Evolutionary conservation across 164 flowering plant species (phyloP).

Genomic region (Vitis riparia): DNA sequence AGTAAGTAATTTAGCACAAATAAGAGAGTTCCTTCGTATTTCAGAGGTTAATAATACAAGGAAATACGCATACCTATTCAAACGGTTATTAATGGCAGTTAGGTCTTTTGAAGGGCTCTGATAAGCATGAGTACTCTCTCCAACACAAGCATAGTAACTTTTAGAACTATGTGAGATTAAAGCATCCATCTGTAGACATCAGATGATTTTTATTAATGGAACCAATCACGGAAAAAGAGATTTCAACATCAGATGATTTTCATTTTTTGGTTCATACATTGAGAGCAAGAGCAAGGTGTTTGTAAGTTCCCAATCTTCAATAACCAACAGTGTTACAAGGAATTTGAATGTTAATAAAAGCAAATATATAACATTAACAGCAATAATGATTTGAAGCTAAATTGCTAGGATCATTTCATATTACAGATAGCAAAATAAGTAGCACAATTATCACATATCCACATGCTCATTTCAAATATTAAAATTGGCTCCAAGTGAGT

Average conservation of each 20-base stretch:
- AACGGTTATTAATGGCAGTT: constrained; percentile 78
- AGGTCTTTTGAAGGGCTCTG: constrained; percentile 99
- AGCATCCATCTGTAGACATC: constrained; percentile 81
- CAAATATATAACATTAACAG: not conserved
- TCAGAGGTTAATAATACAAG: not conserved
- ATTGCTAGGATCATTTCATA: no score
- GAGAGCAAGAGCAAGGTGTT: no score
- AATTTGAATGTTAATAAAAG: not conserved
- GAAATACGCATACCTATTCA: constrained; percentile 62
- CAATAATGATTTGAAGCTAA: no score
- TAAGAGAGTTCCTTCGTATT: no score
- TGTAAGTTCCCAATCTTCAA: no score
- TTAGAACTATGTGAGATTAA: constrained; percentile 81
- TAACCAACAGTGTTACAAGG: no score
- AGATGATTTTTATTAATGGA: not conserved
- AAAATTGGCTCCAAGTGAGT: not conserved
- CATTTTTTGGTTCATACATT: no score
- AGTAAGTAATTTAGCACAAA: not conserved
- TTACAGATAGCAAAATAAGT: no score
- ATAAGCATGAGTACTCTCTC: constrained; percentile 97
- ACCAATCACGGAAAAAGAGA: no score
- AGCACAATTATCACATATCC: no score
- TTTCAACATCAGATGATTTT: no score
- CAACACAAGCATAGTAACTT: constrained; percentile 98
- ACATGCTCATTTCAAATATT: no score